Evolutionary conservation across 2,329 filamentous ascomycete genomes (phyloP).

Genomic region (Penicillium glabrum): DNA sequence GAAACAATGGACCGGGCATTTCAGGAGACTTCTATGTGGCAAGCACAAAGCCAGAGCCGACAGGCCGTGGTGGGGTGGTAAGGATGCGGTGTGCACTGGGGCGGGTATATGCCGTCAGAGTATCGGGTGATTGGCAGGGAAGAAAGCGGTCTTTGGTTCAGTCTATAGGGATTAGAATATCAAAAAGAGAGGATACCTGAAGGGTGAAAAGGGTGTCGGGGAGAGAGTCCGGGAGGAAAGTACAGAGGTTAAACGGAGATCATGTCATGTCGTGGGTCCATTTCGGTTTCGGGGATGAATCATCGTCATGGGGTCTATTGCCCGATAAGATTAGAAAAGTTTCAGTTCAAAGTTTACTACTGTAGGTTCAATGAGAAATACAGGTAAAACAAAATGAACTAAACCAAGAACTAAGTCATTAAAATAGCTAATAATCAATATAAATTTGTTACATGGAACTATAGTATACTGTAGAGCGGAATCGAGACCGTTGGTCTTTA

Average conservation of each 20-base stretch:
- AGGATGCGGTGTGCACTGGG: slow-evolving; percentile 23
- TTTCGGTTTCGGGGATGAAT: slow-evolving; percentile 13
- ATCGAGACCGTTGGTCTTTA: slow-evolving; percentile 6
- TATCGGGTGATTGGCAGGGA: slow-evolving; percentile 14
- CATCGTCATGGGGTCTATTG: slow-evolving; percentile 9
- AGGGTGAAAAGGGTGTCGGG: slow-evolving; percentile 5
- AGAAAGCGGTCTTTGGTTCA: slow-evolving; percentile 5
- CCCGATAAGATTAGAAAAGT: not conserved
- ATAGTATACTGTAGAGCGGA: not conserved
- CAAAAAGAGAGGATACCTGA: not conserved
- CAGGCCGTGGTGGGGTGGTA: slow-evolving; percentile 18
- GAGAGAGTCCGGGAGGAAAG: slow-evolving; percentile 8
- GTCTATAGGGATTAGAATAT: not conserved
- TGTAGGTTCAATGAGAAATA: not conserved
- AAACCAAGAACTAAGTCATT: not conserved
- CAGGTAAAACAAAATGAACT: not conserved
- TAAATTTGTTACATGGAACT: not conserved
- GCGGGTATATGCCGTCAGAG: slow-evolving; percentile 8
- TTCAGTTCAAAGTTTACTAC: not conserved
- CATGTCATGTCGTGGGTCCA: slow-evolving; percentile 21
- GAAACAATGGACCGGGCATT: slow-evolving; percentile 23
- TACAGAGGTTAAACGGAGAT: not conserved
- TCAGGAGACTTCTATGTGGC: slow-evolving; percentile 21
- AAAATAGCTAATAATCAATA: not conserved
- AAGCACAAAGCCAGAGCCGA: slow-evolving; percentile 8